Conservation (phyloP, 2,329 filamentous ascomycete genomes). For the Zymoseptoria tritici region DNA sequence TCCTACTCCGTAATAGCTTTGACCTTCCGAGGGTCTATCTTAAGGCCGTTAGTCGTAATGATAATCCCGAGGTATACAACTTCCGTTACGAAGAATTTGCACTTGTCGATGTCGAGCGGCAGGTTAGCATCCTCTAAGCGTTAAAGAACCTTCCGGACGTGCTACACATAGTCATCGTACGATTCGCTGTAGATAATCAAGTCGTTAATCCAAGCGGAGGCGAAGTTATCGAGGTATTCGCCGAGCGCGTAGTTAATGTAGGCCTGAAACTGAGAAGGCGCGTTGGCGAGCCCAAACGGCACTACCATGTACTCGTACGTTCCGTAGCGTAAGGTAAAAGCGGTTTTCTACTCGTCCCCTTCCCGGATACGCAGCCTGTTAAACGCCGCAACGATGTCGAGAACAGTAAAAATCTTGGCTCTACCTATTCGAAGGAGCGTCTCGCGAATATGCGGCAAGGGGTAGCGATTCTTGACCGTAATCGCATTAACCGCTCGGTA, state of each 20-base stretch:
- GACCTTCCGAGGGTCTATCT: slow-evolving; percentile 13
- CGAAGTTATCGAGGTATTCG: slow-evolving; percentile 20
- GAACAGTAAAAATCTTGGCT: slow-evolving; percentile 17
- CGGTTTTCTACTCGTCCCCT: slow-evolving; percentile 16
- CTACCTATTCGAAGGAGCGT: slow-evolving; percentile 12
- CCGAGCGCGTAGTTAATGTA: slow-evolving; percentile 22
- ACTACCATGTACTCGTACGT: slow-evolving; percentile 18
- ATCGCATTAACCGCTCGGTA: slow-evolving; percentile 23
- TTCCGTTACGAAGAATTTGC: slow-evolving; percentile 16
- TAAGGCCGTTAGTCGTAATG: slow-evolving; percentile 16
- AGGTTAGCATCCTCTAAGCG: slow-evolving; percentile 16
- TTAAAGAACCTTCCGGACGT: slow-evolving; percentile 23
- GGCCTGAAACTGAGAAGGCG: slow-evolving; percentile 19
- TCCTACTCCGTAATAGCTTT: background rate
- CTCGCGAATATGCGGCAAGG: slow-evolving; percentile 20
- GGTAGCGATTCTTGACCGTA: slow-evolving; percentile 25
- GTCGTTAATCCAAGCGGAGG: slow-evolving; percentile 22
- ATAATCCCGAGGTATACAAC: slow-evolving; percentile 24
- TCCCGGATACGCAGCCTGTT: slow-evolving; percentile 19
- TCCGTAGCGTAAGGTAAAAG: slow-evolving; percentile 16
- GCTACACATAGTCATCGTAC: slow-evolving; percentile 19
- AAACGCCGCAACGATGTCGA: no score
- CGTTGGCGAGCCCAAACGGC: slow-evolving; percentile 21
- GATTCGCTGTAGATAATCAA: slow-evolving; percentile 26
- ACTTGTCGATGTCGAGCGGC: slow-evolving; percentile 1